Conservation (phyloP, 2,329 filamentous ascomycete genomes). For the Ustilaginoidea virens region DNA sequence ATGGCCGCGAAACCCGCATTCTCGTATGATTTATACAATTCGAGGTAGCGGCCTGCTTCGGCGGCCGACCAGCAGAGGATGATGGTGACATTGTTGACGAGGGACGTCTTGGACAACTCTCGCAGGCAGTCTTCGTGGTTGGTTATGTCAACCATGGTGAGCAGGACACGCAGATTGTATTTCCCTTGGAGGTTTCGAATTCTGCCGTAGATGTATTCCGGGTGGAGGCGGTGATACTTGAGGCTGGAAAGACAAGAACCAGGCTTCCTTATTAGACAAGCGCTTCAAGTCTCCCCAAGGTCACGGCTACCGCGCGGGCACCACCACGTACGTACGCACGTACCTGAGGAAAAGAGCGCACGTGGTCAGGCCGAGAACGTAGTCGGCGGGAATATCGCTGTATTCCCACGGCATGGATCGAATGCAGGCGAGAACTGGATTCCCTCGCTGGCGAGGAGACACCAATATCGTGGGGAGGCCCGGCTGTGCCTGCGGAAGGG, state of each 20-base stretch:
- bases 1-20: slow-evolving; percentile 70
- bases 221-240: slow-evolving; percentile 94
- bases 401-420: slow-evolving; percentile 87
- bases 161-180: slow-evolving; percentile 72
- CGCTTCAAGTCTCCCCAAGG: too few relatives aligned
- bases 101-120: slow-evolving; percentile 80
- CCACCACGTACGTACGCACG: too few relatives aligned
- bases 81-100: slow-evolving; percentile 85
- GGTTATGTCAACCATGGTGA: slow-evolving; percentile 87
- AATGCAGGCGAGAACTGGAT: slow-evolving; percentile 75
- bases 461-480: slow-evolving; percentile 75
- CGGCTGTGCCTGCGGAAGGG: slow-evolving; percentile 47
- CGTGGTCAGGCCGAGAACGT: slow-evolving; percentile 72
- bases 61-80: slow-evolving; percentile 89
- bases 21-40: slow-evolving; percentile 90
- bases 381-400: slow-evolving; percentile 90
- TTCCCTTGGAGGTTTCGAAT: slow-evolving; percentile 73
- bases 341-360: slow-evolving; percentile 76
- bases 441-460: slow-evolving; percentile 85
- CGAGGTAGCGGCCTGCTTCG: slow-evolving; percentile 85
- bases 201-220: slow-evolving; percentile 93
- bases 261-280: background rate
- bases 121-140: slow-evolving; percentile 85
- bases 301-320: too few relatives aligned
- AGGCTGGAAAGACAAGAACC: slow-evolving; percentile 30